Evolutionary conservation across 2,329 filamentous ascomycete species (phyloP).

Genomic region (Tolypocladium amazonense): DNA sequence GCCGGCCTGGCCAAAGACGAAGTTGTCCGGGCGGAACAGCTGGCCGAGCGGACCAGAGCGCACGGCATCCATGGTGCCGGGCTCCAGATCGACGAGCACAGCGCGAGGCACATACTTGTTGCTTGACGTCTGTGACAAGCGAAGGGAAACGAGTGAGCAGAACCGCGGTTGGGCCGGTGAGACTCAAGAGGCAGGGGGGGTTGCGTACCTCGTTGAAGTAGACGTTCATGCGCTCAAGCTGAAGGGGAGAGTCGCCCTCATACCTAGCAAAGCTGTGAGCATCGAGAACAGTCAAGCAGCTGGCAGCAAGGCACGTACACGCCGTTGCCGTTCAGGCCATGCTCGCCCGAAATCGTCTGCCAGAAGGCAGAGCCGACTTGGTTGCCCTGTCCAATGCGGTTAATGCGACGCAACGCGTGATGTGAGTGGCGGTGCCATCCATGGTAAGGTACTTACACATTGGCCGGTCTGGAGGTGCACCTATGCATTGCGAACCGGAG

Average conservation of each 20-base stretch:
- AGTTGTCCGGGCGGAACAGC: slow-evolving; percentile 99
- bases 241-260: slow-evolving; percentile 95
- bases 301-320: slow-evolving; percentile 41
- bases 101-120: slow-evolving; percentile 99
- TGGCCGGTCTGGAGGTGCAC: slow-evolving; percentile 99
- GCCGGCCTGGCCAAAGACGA: slow-evolving; percentile 98
- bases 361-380: slow-evolving; percentile 99
- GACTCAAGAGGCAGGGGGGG: neutral
- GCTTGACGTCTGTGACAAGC: slow-evolving; percentile 58
- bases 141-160: slow-evolving; percentile 10
- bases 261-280: slow-evolving; percentile 22
- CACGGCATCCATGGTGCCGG: slow-evolving; percentile 99
- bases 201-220: slow-evolving; percentile 77
- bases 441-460: slow-evolving; percentile 56
- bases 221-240: slow-evolving; percentile 99
- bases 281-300: neutral
- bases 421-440: neutral
- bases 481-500: slow-evolving; percentile 48
- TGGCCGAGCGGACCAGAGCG: slow-evolving; percentile 95
- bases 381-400: slow-evolving; percentile 68
- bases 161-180: neutral
- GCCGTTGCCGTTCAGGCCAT: slow-evolving; percentile 94
- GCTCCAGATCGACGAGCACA: slow-evolving; percentile 98
- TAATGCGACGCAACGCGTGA: slow-evolving; percentile 3
- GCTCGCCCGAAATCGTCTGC: slow-evolving; percentile 80